Conservation (phyloP, 2,329 filamentous ascomycete species). For the Verticillium longisporum region DNA sequence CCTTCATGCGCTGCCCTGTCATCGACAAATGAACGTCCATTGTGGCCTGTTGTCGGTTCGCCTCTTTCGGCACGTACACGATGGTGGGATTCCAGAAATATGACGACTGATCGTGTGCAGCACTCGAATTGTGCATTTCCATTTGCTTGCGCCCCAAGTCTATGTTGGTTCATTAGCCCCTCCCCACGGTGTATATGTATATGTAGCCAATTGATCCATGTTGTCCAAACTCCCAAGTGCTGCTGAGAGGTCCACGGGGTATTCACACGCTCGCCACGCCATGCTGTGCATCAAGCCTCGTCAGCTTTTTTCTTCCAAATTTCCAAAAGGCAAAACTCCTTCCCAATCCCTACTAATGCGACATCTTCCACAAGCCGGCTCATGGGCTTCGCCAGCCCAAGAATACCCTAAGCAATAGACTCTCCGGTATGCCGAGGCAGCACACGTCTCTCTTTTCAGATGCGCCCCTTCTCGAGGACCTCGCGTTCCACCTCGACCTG, state of each 20-base stretch:
- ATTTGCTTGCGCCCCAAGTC: background rate
- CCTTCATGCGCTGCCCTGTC: background rate
- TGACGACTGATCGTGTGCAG: too few relatives aligned
- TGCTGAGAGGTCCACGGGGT: background rate
- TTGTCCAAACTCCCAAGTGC: background rate
- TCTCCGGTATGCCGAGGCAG: background rate
- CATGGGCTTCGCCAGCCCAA: background rate
- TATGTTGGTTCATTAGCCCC: background rate
- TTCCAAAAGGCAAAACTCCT: background rate
- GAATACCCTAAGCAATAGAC: too few relatives aligned
- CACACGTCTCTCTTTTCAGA: constrained; percentile 18
- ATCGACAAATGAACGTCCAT: background rate
- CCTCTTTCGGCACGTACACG: too few relatives aligned
- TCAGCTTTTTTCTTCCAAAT: background rate
- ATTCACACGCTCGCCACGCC: background rate
- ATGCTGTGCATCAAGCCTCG: background rate
- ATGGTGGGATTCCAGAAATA: too few relatives aligned
- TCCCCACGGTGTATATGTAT: background rate
- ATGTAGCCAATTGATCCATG: background rate
- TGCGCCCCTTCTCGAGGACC: constrained; percentile 51
- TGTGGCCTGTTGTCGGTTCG: background rate
- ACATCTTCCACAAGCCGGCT: background rate
- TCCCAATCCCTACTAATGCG: background rate
- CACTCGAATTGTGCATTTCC: background rate
- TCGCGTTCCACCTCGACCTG: constrained; percentile 59